phyloP scores from a whole-genome alignment of 2,329 filamentous ascomycete species.

The Colletotrichum filicis region DNA sequence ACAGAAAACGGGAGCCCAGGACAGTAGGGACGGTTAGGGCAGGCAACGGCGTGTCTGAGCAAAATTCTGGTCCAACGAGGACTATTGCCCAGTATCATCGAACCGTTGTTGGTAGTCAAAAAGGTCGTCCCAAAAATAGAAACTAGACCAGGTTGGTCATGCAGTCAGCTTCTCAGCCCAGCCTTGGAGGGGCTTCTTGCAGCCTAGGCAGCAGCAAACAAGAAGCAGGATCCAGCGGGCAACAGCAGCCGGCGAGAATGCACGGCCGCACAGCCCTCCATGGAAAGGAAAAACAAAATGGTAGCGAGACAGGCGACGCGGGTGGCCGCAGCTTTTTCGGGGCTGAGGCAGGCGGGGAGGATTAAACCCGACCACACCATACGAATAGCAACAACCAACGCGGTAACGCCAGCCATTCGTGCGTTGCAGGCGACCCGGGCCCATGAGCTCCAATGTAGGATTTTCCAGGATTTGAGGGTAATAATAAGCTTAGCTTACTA shows the following conservation, averaged over 20 bases:
- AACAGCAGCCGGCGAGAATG: not conserved
- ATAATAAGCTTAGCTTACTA: constrained; percentile 12
- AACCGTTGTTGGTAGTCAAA: not conserved
- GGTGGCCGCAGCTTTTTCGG: not conserved
- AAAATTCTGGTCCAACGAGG: too few species aligned
- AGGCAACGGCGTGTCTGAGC: not conserved
- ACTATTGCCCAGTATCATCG: not conserved
- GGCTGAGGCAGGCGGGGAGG: not conserved
- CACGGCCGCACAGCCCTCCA: not conserved
- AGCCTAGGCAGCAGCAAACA: not conserved
- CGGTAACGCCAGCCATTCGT: not conserved
- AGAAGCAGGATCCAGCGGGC: not conserved
- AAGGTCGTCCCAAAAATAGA: constrained; percentile 1
- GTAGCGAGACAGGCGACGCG: not conserved
- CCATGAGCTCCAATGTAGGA: not conserved
- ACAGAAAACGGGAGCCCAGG: not conserved
- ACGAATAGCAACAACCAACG: not conserved
- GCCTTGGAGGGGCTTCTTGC: not conserved
- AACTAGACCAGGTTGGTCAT: not conserved
- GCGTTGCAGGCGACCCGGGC: not conserved
- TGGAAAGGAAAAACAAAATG: not conserved
- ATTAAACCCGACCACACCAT: not conserved
- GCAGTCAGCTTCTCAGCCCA: not conserved
- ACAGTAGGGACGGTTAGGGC: not conserved
- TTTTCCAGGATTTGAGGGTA: not conserved